Conservation (phyloP, 2,329 filamentous ascomycete genomes). For the Rosellinia necatrix region DNA sequence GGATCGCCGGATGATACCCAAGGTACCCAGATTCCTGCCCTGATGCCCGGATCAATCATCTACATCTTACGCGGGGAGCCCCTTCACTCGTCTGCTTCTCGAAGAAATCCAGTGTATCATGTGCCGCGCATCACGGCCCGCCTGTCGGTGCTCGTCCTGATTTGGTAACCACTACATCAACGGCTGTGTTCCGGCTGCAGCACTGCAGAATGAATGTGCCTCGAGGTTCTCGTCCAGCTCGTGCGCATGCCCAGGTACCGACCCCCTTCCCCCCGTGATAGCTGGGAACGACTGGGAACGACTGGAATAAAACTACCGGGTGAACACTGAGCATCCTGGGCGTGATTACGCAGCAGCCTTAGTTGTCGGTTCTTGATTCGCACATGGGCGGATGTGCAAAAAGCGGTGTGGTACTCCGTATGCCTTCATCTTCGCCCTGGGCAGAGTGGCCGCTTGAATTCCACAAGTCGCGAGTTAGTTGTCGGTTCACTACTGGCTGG, state of each 20-base stretch:
- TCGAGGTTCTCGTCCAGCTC: not conserved
- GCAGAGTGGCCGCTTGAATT: not conserved
- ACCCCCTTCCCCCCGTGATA: no score
- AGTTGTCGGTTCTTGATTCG: not conserved
- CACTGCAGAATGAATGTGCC: not conserved
- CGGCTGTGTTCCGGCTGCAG: not conserved
- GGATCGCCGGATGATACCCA: conserved; percentile 8
- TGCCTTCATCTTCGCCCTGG: not conserved
- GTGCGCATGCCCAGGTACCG: no score
- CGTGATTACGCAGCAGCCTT: no score
- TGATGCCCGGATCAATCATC: conserved; percentile 14
- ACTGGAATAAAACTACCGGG: not conserved
- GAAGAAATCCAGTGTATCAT: conserved; percentile 19
- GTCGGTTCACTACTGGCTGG: no score
- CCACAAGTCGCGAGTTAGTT: conserved; percentile 2
- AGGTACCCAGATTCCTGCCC: no score
- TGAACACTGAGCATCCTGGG: no score
- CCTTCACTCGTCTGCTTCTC: conserved; percentile 11
- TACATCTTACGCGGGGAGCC: conserved; percentile 7
- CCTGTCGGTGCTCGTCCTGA: conserved; percentile 1
- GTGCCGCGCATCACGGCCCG: conserved; percentile 2
- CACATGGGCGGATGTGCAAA: conserved; percentile 6
- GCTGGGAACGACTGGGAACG: no score
- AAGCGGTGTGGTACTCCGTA: conserved; percentile 16
- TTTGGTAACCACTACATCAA: not conserved